A percentile compares a stretch with the other conserved stretches of the same genome.
These are phyloP conservation scores for Echria macrotheca DNA, from an alignment of 495 filamentous ascomycete genomes.

Conservation along the genomic window DNA sequence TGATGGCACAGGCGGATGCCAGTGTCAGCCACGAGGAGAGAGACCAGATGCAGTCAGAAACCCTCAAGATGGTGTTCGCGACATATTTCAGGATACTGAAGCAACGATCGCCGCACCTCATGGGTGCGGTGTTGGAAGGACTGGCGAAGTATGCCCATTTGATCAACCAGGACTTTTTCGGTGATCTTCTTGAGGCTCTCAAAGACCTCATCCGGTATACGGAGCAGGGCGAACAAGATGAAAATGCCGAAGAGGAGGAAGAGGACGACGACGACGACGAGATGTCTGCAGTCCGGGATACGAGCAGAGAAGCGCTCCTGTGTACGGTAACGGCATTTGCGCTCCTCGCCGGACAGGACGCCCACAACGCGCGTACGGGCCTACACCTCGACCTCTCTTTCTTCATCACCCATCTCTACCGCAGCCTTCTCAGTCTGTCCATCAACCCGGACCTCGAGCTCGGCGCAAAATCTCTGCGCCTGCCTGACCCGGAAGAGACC, in stretches of 20 bases:
- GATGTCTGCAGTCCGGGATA: constrained; percentile 50
- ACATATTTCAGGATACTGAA: constrained; percentile 94
- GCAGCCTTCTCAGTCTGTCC: constrained; percentile 66
- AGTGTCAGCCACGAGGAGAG: constrained; percentile 84
- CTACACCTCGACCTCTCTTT: constrained; percentile 87
- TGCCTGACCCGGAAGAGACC: constrained; percentile 64
- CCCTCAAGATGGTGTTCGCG: constrained; percentile 89
- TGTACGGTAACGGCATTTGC: constrained; percentile 95
- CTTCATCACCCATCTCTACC: constrained; percentile 91
- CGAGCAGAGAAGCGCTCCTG: constrained; percentile 80
- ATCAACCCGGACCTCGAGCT: constrained; percentile 83
- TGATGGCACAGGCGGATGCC: constrained; percentile 89
- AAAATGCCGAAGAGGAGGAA: constrained; percentile 13
- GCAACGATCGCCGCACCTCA: constrained; percentile 66
- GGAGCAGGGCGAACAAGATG: constrained; percentile 40
- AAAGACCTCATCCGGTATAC: constrained; percentile 80
- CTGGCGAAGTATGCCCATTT: constrained; percentile 85
- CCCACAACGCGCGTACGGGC: constrained; percentile 52
- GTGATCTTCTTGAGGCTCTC: constrained; percentile 86
- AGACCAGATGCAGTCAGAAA: constrained; percentile 88
- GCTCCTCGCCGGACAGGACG: constrained; percentile 84
- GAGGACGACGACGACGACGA: constrained; percentile 33
- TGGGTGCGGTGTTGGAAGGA: constrained; percentile 87
- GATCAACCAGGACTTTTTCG: constrained; percentile 98
- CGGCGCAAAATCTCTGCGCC: constrained; percentile 70